Evolutionary conservation across 192 early-diverging fungal genomes (phyloP).

Genomic region (Linnemannia zychae): DNA sequence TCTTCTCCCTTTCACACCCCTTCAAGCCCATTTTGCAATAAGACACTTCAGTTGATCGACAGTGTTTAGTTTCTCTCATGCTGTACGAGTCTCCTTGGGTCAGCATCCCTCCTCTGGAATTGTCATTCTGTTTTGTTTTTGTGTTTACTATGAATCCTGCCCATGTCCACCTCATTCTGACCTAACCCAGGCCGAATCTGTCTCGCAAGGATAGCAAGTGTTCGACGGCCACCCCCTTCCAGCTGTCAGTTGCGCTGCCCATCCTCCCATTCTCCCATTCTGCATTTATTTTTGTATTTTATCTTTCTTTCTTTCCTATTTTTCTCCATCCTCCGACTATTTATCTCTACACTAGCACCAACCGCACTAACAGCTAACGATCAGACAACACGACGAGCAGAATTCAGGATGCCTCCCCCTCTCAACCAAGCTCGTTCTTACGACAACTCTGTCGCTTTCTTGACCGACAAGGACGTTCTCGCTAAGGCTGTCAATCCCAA

Average conservation of each 20-base stretch:
- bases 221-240: background rate
- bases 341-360: background rate
- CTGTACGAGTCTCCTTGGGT: background rate
- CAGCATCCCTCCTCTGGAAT: background rate
- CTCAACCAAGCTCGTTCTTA: slow-evolving; percentile 20
- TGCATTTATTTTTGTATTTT: background rate
- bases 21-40: background rate
- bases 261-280: background rate
- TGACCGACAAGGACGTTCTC: slow-evolving; percentile 35
- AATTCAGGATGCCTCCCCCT: background rate
- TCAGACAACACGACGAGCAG: background rate
- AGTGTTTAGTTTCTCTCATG: background rate
- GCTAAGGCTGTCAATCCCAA: background rate
- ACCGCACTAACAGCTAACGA: too few species aligned
- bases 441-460: slow-evolving; percentile 21
- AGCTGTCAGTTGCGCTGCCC: background rate
- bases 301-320: background rate
- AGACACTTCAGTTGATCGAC: background rate
- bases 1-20: background rate
- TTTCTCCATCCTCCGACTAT: background rate
- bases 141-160: background rate
- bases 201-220: background rate
- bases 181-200: background rate
- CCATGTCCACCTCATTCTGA: background rate
- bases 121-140: background rate